These are phyloP conservation scores for Paramecium octaurelia DNA, from an alignment of 73 alveolate species.

Conservation along the genomic window DNA sequence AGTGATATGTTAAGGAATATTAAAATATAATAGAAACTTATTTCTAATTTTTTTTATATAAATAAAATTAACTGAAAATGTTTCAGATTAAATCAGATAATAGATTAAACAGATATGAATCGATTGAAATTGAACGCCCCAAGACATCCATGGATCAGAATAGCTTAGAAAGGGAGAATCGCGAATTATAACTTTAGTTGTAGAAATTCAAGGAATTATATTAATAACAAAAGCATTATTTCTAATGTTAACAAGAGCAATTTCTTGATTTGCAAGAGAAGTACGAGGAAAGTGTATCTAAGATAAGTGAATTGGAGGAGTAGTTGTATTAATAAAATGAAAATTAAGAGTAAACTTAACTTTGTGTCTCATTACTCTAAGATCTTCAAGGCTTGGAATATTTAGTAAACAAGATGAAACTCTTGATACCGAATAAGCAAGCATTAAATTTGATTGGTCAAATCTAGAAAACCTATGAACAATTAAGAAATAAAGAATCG, in stretches of 20 bases:
- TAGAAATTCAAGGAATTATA: background rate
- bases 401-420: background rate
- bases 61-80: background rate
- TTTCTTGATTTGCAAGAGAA: background rate
- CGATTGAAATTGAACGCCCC: background rate
- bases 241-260: background rate
- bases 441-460: background rate
- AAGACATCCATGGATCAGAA: background rate
- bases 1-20: background rate
- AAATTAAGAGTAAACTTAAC: background rate
- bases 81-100: background rate
- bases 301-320: background rate
- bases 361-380: background rate
- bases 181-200: background rate
- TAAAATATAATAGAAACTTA: background rate
- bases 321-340: background rate
- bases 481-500: background rate
- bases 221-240: background rate
- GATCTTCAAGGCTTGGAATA: background rate
- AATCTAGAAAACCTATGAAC: background rate
- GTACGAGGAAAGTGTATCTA: background rate
- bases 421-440: background rate
- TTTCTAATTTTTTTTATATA: background rate
- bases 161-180: background rate
- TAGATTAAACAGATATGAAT: background rate